Percentiles rank a stretch among this genome's conserved stretches.
Conservation (phyloP, 1,284 basidiomycete species). For the Naganishia albida region DNA sequence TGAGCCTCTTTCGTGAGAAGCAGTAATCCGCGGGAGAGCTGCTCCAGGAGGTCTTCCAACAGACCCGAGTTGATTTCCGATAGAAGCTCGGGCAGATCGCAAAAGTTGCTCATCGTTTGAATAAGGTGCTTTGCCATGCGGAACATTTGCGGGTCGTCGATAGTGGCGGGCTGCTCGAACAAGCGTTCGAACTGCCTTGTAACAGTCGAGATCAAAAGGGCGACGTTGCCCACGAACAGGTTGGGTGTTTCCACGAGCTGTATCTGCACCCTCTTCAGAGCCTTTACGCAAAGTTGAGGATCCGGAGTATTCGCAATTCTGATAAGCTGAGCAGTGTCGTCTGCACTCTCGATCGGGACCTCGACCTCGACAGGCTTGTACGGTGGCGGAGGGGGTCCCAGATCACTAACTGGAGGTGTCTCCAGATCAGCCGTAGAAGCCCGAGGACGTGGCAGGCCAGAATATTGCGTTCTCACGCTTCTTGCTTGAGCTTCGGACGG, state of each 20-base stretch:
- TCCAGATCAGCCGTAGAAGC: not conserved
- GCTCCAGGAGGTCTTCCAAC: slow-evolving; percentile 73
- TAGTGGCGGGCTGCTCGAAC: slow-evolving; percentile 74
- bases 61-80: slow-evolving; percentile 73
- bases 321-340: not conserved
- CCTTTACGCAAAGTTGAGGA: slow-evolving; percentile 81
- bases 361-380: not conserved
- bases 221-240: slow-evolving; percentile 52
- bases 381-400: not conserved
- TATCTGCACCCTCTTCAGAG: slow-evolving; percentile 85
- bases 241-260: slow-evolving; percentile 73
- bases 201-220: slow-evolving; percentile 78
- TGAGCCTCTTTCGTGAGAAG: slow-evolving; percentile 75
- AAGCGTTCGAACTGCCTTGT: slow-evolving; percentile 84
- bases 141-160: slow-evolving; percentile 74
- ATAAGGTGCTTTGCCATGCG: slow-evolving; percentile 93
- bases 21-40: slow-evolving; percentile 82
- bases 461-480: not conserved
- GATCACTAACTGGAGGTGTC: not conserved
- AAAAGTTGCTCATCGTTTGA: slow-evolving; percentile 88
- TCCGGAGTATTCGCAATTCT: slow-evolving; percentile 54
- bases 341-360: not conserved
- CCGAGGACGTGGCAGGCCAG: not conserved
- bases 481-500: slow-evolving; percentile 1
- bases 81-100: slow-evolving; percentile 77